Conservation (phyloP, 2,329 filamentous ascomycete species). For the Pseudopyrenochaeta lycopersici region DNA sequence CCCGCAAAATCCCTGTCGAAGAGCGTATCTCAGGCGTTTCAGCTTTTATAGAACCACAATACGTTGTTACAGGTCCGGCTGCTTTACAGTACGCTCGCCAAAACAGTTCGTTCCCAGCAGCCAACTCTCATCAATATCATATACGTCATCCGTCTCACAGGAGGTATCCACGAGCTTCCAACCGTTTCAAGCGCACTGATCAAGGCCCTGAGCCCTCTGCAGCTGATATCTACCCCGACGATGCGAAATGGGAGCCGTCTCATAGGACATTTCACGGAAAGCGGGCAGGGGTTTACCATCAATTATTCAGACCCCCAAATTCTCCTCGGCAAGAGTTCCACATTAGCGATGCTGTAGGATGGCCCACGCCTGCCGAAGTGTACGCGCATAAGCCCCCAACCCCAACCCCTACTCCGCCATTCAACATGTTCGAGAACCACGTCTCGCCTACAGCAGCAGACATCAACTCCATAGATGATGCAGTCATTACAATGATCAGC, state of each 20-base stretch:
- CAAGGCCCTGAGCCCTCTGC: conserved; percentile 41
- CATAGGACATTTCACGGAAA: neutral
- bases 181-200: conserved; percentile 33
- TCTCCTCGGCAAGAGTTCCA: conserved; percentile 3
- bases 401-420: neutral
- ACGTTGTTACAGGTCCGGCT: conserved; percentile 1
- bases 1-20: conserved; percentile 12
- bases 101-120: conserved; percentile 6
- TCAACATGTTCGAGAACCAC: conserved; percentile 4
- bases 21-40: neutral
- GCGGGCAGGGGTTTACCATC: neutral
- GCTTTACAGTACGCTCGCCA: conserved; percentile 1
- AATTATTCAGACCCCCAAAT: neutral
- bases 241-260: conserved; percentile 21
- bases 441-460: conserved; percentile 14
- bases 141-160: conserved; percentile 3
- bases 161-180: conserved; percentile 11
- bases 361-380: conserved; percentile 29
- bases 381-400: neutral
- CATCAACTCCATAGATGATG: conserved; percentile 15
- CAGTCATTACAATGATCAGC: conserved; percentile 15
- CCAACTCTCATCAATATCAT: conserved; percentile 3
- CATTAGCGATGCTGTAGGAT: conserved; percentile 4
- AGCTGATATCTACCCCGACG: conserved; percentile 44
- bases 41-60: neutral